Base-by-base conservation (phyloP, 2,329 filamentous ascomycete genomes). In the Epichloe sylvatica region DNA sequence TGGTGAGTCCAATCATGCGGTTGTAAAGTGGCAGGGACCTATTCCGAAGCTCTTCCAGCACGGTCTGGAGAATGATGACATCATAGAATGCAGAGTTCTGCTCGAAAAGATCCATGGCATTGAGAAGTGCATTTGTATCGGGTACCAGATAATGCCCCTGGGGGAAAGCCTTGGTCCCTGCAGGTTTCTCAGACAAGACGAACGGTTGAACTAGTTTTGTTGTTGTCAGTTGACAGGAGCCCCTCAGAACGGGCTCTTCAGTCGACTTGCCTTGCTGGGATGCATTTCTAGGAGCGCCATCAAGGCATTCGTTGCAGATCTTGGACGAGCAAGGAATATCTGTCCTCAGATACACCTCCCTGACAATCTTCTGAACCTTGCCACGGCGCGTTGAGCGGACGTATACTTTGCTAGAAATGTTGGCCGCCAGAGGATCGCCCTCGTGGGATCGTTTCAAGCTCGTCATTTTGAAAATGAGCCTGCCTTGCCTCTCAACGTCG, bases 301-400 rank as follows among this genome's bases (percentile, higher is more conserved):
- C 74, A 42, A 86, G 74, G 66, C 92, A 98, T 60, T 68, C 70
- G 53, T 77, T 76, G 72, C 92, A 98, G 42, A 98, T 73, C 66
- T 83, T 85, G 25, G 91, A 97, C 35, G 91, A 96, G 71, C 92
- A 98, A 46, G 92, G 91, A 62, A 98, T 97, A 66, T 98, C 92
- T 70, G 91, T 86, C 66, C 92, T 81, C 53, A 98, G 76, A 68
- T 98, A 98, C 55, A 97, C 77, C 72, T 98, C 92, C 61, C 90
- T 82, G 57, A 98, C 92, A 62, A 98, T 94, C 75, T 98, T 98
- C 68, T 97, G 92, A 52, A 97, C 91, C 72, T 96, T 96, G 67
- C 92, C 92, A 67, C 82, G 92, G 68, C 87, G 90, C 45, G 91
- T 94, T 25, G 92, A 96, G 53, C 92, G 80, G 55, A 98, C 86